A percentile compares a stretch with the other conserved stretches of the same genome.
Evolutionary conservation across 2,329 filamentous ascomycete species (phyloP).

Genomic region (Lasiodiplodia theobromae): DNA sequence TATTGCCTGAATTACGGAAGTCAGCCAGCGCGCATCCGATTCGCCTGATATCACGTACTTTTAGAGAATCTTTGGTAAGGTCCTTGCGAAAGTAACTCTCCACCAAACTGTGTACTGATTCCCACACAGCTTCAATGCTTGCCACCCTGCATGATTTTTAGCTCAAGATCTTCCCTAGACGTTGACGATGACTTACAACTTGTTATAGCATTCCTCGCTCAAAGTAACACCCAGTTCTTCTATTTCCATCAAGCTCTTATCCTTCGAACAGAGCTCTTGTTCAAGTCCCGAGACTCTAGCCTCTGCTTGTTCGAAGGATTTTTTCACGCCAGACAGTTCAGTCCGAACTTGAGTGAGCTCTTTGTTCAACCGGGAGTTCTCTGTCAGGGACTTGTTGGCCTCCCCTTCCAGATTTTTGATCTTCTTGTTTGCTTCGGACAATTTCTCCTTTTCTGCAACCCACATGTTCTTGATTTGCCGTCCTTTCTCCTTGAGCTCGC

Average conservation of each 20-base stretch:
- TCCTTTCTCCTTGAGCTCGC: constrained; percentile 14
- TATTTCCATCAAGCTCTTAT: background rate
- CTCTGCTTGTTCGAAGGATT: background rate
- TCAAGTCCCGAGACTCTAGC: background rate
- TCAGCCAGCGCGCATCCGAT: background rate
- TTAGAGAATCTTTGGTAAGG: background rate
- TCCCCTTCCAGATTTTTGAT: background rate
- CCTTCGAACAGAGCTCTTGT: background rate
- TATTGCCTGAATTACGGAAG: background rate
- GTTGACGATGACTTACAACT: background rate
- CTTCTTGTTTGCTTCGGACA: background rate
- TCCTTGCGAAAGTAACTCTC: background rate
- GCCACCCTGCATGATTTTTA: background rate
- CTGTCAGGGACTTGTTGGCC: background rate
- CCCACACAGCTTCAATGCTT: background rate
- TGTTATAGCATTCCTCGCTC: background rate
- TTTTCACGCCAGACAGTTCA: background rate
- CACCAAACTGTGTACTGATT: background rate
- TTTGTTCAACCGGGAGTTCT: background rate
- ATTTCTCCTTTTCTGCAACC: constrained; percentile 5
- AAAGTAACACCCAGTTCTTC: background rate
- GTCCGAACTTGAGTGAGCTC: background rate
- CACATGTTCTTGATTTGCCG: constrained; percentile 5
- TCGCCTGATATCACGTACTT: background rate
- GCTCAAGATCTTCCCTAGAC: background rate